Percentiles rank a stretch among this genome's conserved stretches.
Conservation (phyloP, 192 early-diverging fungal species). For the Anaeromyces robustus region DNA sequence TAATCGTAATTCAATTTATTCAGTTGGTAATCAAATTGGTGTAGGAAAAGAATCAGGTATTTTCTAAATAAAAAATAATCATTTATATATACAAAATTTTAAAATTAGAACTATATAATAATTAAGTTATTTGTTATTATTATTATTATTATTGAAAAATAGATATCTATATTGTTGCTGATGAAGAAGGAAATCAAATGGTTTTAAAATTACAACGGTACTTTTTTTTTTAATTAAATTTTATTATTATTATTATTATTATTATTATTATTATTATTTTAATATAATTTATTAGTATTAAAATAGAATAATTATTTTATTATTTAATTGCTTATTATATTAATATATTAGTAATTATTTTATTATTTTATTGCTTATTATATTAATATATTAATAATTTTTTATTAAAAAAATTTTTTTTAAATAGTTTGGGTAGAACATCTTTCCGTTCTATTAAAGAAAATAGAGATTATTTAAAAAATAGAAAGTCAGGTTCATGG, state of each 20-base stretch:
- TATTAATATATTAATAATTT: no score
- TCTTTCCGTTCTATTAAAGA: conserved; percentile 94
- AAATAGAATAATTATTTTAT: no score
- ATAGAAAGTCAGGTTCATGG: conserved; percentile 92
- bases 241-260: background rate
- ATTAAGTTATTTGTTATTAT: background rate
- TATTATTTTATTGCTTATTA: no score
- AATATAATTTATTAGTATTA: no score
- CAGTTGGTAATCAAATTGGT: conserved; percentile 98
- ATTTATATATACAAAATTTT: no score
- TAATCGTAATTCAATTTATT: conserved; percentile 70
- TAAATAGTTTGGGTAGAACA: conserved; percentile 69
- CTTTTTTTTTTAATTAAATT: no score
- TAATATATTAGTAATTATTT: no score
- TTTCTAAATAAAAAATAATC: background rate
- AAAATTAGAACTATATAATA: no score
- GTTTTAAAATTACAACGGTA: conserved; percentile 92
- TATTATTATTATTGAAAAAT: background rate
- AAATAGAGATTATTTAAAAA: conserved; percentile 92
- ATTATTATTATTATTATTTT: no score
- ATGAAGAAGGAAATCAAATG: conserved; percentile 73
- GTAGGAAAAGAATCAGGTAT: conserved; percentile 91
- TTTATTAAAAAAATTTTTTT: background rate
- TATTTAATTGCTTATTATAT: no score
- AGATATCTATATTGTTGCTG: conserved; percentile 93